phyloP scores from a whole-genome alignment of 257 asterid genomes.

The Asclepias syriaca region DNA sequence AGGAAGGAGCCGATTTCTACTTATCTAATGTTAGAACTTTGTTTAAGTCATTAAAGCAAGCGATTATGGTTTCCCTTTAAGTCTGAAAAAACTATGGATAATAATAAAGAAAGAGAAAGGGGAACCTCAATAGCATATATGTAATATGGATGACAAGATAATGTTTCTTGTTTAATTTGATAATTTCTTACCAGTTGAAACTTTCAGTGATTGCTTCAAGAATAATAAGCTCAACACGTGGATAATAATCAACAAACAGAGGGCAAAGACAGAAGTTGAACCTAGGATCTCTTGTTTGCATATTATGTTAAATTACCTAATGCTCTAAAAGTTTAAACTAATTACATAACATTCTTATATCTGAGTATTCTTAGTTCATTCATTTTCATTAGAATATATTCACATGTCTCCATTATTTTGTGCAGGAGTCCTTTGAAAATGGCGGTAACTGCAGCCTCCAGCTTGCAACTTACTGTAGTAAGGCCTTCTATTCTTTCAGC shows the following conservation, averaged over 20 bases:
- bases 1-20: not conserved
- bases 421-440: constrained; percentile 28
- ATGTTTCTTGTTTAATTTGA: not conserved
- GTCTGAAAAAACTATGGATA: not conserved
- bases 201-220: not conserved
- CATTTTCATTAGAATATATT: not conserved
- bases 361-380: not conserved
- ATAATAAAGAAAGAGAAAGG: not conserved
- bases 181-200: not conserved
- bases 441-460: constrained; percentile 66
- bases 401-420: constrained; percentile 21
- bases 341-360: not conserved
- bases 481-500: constrained; percentile 48
- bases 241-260: too few species aligned
- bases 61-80: not conserved
- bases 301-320: too few species aligned
- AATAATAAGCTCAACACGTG: too few species aligned
- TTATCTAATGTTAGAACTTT: not conserved
- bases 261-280: too few species aligned
- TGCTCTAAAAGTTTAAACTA: too few species aligned
- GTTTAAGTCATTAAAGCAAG: not conserved
- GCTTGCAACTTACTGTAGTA: constrained; percentile 51
- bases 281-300: not conserved
- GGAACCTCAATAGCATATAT: not conserved
- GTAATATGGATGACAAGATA: not conserved